These are phyloP conservation scores for Pneumocystis wakefieldiae DNA, from an alignment of 1,139 yeast species.

Conservation along the genomic window DNA sequence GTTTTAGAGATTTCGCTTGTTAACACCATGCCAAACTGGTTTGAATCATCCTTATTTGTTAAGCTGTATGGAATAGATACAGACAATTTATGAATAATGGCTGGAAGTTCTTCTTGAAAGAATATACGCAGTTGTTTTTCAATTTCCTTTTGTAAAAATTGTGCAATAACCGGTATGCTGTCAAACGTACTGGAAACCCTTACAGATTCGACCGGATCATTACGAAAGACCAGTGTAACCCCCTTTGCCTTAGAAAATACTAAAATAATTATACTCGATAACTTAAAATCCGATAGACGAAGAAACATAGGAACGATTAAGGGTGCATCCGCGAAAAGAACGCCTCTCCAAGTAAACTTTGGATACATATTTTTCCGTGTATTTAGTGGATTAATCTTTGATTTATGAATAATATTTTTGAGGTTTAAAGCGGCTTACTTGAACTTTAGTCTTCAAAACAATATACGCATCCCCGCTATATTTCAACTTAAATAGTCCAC, in stretches of 20 bases:
- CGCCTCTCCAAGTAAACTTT: conserved; percentile 51
- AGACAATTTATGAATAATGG: conserved; percentile 60
- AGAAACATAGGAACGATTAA: conserved; percentile 68
- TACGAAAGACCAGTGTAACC: conserved; percentile 68
- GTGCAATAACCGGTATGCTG: conserved; percentile 67
- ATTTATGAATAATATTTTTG: neutral
- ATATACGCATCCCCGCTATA: conserved; percentile 70
- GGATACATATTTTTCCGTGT: conserved; percentile 35
- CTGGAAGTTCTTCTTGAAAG: conserved; percentile 72
- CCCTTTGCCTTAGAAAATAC: conserved; percentile 75
- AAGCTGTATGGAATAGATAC: conserved; percentile 26
- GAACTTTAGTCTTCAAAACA: conserved; percentile 62
- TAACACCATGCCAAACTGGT: neutral
- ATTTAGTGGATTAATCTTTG: conserved; percentile 65
- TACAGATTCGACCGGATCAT: conserved; percentile 74
- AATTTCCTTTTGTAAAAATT: conserved; percentile 65
- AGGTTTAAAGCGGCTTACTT: conserved; percentile 7
- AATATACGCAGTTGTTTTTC: conserved; percentile 66
- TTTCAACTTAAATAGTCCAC: conserved; percentile 72
- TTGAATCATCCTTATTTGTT: neutral
- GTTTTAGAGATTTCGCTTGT: neutral
- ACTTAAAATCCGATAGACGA: conserved; percentile 53
- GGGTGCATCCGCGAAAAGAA: conserved; percentile 50
- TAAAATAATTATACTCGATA: conserved; percentile 69
- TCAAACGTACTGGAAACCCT: conserved; percentile 76